Evolutionary conservation across 1,139 yeast genomes (phyloP).

Genomic region (Suhomyces kunorum): DNA sequence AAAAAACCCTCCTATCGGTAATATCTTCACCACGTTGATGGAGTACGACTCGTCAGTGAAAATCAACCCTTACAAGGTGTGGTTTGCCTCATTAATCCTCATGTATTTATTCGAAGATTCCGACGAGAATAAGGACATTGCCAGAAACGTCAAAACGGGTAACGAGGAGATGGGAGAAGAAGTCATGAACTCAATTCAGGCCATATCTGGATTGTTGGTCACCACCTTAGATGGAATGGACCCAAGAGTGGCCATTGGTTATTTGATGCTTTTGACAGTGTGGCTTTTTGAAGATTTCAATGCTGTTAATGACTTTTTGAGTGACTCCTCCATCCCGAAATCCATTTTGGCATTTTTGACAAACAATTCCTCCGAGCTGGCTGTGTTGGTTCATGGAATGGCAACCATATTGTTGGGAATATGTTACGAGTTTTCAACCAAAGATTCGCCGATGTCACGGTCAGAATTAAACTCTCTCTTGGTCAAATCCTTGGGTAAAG

Average conservation of each 20-base stretch:
- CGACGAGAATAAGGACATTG: constrained; percentile 51
- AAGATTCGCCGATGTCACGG: constrained; percentile 69
- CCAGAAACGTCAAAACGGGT: constrained; percentile 64
- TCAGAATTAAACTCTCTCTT: constrained; percentile 62
- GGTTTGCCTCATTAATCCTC: constrained; percentile 79
- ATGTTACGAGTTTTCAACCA: constrained; percentile 77
- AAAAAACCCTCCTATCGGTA: constrained; percentile 36
- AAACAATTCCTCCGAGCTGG: constrained; percentile 58
- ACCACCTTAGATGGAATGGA: constrained; percentile 66
- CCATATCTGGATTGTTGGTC: constrained; percentile 73
- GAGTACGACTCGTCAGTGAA: constrained; percentile 77
- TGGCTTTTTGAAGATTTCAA: constrained; percentile 80
- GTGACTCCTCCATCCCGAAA: constrained; percentile 65
- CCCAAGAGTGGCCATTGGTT: constrained; percentile 77
- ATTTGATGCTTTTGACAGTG: constrained; percentile 68
- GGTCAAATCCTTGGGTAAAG: constrained; percentile 72
- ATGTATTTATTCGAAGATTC: constrained; percentile 63
- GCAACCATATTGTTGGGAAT: constrained; percentile 73
- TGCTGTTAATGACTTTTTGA: constrained; percentile 76
- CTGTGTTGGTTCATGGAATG: constrained; percentile 72
- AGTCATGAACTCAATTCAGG: constrained; percentile 71
- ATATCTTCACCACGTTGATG: constrained; percentile 67
- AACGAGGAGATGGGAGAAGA: constrained; percentile 71
- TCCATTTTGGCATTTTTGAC: constrained; percentile 69
- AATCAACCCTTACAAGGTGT: constrained; percentile 80